Percentiles rank a stretch among this genome's conserved stretches.
Conservation (phyloP, 345 rosid species). For the Euphorbia peplus region DNA sequence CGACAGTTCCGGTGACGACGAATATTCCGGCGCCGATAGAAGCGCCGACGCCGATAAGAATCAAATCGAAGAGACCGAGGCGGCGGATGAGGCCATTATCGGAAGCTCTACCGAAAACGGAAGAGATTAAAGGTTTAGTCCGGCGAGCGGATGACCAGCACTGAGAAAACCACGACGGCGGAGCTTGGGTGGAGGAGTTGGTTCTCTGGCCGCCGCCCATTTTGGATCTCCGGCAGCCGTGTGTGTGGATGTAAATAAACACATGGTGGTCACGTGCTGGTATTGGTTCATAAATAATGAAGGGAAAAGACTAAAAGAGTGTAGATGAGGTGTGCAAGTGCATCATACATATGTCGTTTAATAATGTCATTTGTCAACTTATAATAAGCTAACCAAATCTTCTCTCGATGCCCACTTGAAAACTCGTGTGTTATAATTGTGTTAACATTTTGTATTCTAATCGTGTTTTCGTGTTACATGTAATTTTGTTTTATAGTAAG, state of each 20-base stretch:
- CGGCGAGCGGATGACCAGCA: constrained; percentile 75
- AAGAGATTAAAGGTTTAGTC: constrained; percentile 42
- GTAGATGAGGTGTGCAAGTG: too few species aligned
- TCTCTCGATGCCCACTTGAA: too few species aligned
- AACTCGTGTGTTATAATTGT: too few species aligned
- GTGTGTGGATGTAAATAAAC: not conserved
- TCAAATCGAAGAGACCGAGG: constrained; percentile 75
- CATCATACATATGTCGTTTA: too few species aligned
- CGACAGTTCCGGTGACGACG: constrained; percentile 92
- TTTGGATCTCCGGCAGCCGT: not conserved
- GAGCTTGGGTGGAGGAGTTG: constrained; percentile 4
- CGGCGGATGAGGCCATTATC: constrained; percentile 68
- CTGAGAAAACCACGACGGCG: constrained; percentile 47
- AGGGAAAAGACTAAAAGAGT: too few species aligned
- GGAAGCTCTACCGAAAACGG: constrained; percentile 30
- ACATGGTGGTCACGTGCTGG: too few species aligned
- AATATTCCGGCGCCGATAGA: constrained; percentile 94
- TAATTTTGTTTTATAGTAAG: too few species aligned
- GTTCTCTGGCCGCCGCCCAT: not conserved
- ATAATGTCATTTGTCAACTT: too few species aligned
- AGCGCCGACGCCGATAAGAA: constrained; percentile 87
- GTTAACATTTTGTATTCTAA: too few species aligned
- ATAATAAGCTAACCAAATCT: too few species aligned
- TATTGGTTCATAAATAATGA: too few species aligned
- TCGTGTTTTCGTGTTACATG: too few species aligned